A percentile compares a stretch with the other conserved stretches of the same genome.
Conservation (phyloP, 139 green algal genomes). For the Closterium sp. region DNA sequence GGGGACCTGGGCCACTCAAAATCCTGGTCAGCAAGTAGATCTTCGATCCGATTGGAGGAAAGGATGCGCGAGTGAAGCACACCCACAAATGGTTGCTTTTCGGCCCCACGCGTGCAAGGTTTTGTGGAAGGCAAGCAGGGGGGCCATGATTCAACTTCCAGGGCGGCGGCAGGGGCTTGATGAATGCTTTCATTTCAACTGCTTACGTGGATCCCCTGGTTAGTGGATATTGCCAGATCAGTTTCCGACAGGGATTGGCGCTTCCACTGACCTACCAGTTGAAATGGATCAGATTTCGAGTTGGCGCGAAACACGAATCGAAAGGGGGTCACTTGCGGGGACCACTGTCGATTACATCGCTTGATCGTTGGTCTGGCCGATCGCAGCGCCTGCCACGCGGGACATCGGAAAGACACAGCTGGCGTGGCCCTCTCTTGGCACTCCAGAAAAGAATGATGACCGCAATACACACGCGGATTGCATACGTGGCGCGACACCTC, state of each 20-base stretch:
- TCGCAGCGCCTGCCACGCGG: background rate
- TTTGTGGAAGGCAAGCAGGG: background rate
- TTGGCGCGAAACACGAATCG: background rate
- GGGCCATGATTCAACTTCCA: background rate
- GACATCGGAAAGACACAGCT: background rate
- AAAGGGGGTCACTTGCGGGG: background rate
- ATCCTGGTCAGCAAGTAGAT: background rate
- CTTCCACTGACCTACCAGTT: background rate
- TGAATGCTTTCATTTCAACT: background rate
- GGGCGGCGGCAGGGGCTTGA: background rate
- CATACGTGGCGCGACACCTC: background rate
- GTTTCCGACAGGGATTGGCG: background rate
- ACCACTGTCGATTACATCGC: background rate
- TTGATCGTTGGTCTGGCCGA: background rate
- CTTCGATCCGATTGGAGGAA: background rate
- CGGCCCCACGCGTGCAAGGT: background rate
- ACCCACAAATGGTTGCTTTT: background rate
- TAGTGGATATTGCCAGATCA: background rate
- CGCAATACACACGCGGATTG: background rate
- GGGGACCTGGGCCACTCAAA: background rate
- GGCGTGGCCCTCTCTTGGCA: background rate
- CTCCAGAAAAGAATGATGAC: background rate
- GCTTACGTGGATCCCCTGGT: background rate
- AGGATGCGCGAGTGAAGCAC: background rate
- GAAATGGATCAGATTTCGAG: background rate